These are phyloP conservation scores for Trichaptum fuscoviolaceum DNA, from an alignment of 768 basidiomycete genomes.

Conservation along the genomic window DNA sequence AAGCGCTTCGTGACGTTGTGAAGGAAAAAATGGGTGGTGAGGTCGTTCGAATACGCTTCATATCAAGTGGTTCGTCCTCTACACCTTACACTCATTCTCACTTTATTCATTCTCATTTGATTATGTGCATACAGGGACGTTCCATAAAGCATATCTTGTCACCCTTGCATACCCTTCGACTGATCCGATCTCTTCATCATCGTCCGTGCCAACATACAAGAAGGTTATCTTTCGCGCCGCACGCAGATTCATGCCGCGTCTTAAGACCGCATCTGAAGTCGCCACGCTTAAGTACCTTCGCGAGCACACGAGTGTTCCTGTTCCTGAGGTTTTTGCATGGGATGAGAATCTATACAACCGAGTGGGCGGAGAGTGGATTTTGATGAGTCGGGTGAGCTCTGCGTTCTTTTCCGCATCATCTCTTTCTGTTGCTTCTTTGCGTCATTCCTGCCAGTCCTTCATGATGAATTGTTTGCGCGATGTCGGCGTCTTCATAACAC, in stretches of 20 bases:
- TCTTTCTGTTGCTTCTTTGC: neutral
- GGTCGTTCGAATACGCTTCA: conserved; percentile 65
- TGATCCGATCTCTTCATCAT: neutral
- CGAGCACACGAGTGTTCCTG: conserved; percentile 62
- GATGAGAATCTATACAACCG: conserved; percentile 83
- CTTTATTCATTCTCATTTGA: conserved; percentile 2
- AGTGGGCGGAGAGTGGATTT: conserved; percentile 77
- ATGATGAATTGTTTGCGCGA: neutral
- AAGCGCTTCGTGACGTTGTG: conserved; percentile 71
- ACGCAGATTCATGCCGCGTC: conserved; percentile 77
- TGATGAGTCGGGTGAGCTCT: conserved; percentile 74
- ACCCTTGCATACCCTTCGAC: conserved; percentile 48
- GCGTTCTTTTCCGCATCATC: neutral
- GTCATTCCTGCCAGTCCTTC: neutral
- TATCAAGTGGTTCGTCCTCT: conserved; percentile 60
- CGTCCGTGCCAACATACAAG: neutral
- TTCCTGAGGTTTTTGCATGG: conserved; percentile 70
- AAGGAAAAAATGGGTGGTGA: conserved; percentile 60
- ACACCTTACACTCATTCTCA: neutral
- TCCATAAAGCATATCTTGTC: conserved; percentile 83
- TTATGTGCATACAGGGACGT: conserved; percentile 50
- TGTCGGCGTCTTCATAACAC: neutral
- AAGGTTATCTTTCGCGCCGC: conserved; percentile 77
- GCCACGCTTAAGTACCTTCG: conserved; percentile 81
- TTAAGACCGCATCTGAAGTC: conserved; percentile 85